Evolutionary conservation across 768 basidiomycete genomes (phyloP).

Genomic region (Austroboletus eburneus): DNA sequence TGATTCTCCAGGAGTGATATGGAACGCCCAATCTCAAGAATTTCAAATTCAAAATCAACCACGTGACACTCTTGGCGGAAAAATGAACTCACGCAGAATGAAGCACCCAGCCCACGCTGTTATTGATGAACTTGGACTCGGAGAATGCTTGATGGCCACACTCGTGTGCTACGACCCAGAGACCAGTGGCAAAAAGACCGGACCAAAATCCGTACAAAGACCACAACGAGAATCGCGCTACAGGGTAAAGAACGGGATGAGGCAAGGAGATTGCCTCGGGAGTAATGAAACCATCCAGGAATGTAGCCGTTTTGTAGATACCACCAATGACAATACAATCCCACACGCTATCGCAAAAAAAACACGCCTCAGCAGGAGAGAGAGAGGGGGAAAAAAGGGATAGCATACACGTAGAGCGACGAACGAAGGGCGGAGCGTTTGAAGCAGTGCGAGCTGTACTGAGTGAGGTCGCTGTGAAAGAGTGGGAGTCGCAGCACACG

Average conservation of each 20-base stretch:
- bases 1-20: constrained; percentile 95
- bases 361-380: constrained; percentile 8
- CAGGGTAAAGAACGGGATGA: constrained; percentile 56
- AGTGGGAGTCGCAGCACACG: constrained; percentile 27
- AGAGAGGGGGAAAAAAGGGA: not conserved
- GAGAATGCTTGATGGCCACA: constrained; percentile 98
- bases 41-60: constrained; percentile 17
- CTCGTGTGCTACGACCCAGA: constrained; percentile 95
- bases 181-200: constrained; percentile 85
- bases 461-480: not conserved
- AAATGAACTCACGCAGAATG: constrained; percentile 70
- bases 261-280: constrained; percentile 53
- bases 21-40: constrained; percentile 84
- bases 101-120: constrained; percentile 86
- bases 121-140: constrained; percentile 86
- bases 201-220: constrained; percentile 74
- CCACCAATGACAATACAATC: constrained; percentile 67
- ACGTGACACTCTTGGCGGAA: constrained; percentile 20
- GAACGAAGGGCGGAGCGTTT: constrained; percentile 84
- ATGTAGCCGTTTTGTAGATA: constrained; percentile 64
- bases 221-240: constrained; percentile 68
- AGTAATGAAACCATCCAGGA: constrained; percentile 59
- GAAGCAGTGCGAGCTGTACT: constrained; percentile 73
- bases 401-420: constrained; percentile 67
- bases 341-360: constrained; percentile 50